phyloP scores from a whole-genome alignment of 495 filamentous ascomycete species.

The Pyrenula aspistea region DNA sequence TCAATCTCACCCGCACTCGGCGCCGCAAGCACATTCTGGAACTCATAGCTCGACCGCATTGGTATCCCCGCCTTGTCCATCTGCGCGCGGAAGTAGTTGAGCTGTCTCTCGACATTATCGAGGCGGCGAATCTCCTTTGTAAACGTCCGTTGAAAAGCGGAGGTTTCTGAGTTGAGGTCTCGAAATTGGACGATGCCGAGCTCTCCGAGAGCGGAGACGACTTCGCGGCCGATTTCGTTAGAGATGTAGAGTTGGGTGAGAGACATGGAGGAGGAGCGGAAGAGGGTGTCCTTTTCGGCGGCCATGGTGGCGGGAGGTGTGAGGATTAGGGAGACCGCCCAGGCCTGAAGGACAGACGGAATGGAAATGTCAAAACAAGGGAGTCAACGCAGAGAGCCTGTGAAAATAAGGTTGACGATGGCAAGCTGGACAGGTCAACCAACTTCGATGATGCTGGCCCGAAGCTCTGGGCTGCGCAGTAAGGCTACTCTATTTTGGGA shows the following conservation, averaged over 20 bases:
- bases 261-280: slow-evolving; percentile 99
- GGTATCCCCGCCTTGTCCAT: slow-evolving; percentile 86
- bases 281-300: slow-evolving; percentile 73
- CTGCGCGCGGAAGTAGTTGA: slow-evolving; percentile 86
- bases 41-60: slow-evolving; percentile 74
- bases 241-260: slow-evolving; percentile 98
- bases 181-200: slow-evolving; percentile 91
- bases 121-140: slow-evolving; percentile 94
- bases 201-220: slow-evolving; percentile 91
- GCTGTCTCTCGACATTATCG: slow-evolving; percentile 95
- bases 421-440: slow-evolving; percentile 3
- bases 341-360: not conserved
- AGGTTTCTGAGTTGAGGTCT: slow-evolving; percentile 87
- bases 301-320: slow-evolving; percentile 27
- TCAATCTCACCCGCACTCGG: slow-evolving; percentile 90
- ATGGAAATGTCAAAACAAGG: not conserved
- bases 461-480: not conserved
- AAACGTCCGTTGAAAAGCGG: slow-evolving; percentile 92
- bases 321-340: not conserved
- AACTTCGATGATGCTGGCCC: not conserved
- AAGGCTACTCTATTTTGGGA: not conserved
- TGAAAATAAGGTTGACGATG: not conserved
- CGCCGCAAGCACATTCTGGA: slow-evolving; percentile 69
- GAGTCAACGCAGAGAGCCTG: not conserved
- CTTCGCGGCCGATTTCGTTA: slow-evolving; percentile 95